A percentile compares a stretch with the other conserved stretches of the same genome.
Conservation (phyloP, 2,329 filamentous ascomycete species). For the Fusarium proliferatum region DNA sequence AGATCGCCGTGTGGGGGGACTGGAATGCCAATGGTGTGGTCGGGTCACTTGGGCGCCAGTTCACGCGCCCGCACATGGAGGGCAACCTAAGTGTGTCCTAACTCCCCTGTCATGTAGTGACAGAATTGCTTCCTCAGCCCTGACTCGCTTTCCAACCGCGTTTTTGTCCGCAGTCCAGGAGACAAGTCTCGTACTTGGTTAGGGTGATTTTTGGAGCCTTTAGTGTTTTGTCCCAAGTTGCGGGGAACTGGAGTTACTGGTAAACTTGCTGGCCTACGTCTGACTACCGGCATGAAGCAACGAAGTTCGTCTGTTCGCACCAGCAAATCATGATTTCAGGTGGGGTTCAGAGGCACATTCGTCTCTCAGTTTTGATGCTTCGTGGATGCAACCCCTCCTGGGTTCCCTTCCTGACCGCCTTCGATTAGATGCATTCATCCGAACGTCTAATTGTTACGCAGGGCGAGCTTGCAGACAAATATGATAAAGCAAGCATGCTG, state of each 20-base stretch:
- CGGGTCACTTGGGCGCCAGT: constrained; percentile 35
- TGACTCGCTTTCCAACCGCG: constrained; percentile 38
- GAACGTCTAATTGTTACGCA: constrained; percentile 39
- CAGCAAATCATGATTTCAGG: constrained; percentile 8
- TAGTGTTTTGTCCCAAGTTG: constrained; percentile 16
- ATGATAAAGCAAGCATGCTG: constrained; percentile 37
- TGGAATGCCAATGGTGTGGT: constrained; percentile 27
- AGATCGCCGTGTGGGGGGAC: constrained; percentile 33
- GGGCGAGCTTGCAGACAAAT: constrained; percentile 35
- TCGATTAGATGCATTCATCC: constrained; percentile 33
- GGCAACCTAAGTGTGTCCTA: constrained; percentile 21
- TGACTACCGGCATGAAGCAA: constrained; percentile 29
- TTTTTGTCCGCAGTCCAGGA: constrained; percentile 15
- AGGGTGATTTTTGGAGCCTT: constrained; percentile 3
- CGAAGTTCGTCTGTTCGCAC: background rate
- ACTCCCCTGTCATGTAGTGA: constrained; percentile 38
- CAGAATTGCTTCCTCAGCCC: constrained; percentile 36
- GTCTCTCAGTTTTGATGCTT: constrained; percentile 15
- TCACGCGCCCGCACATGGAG: constrained; percentile 30
- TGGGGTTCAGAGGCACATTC: constrained; percentile 22
- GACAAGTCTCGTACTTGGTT: constrained; percentile 14
- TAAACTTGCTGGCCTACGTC: constrained; percentile 9
- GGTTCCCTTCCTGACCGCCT: constrained; percentile 40
- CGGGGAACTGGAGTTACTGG: constrained; percentile 18
- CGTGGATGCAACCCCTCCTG: constrained; percentile 39